Evolutionary conservation across 73 alveolate genomes (phyloP), one percentile per base, ranked within the genome.

Genomic region (Paraurostyla sp.): DNA sequence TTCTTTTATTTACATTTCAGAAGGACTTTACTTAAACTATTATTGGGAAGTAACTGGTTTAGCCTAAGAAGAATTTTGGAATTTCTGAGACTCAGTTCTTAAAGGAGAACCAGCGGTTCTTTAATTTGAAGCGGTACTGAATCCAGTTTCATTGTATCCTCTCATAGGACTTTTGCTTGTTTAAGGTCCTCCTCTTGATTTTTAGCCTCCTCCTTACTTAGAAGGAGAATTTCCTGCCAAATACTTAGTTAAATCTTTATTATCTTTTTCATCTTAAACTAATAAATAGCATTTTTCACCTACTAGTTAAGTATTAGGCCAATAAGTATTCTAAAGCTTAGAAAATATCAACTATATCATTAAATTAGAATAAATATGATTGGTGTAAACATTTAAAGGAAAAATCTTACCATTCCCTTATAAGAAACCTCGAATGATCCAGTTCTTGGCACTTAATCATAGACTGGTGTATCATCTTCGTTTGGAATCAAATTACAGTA

Each of bases 371-470:
- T 69, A 69, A 36, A 35, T 69, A 20, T 69, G 83, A 29, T 32
- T 11, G 59, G n/a, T 43, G 83, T 35, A 38, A 29, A 59, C n/a
- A n/a, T n/a, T n/a, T n/a, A n/a, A n/a, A n/a, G n/a, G n/a, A n/a
- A n/a, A n/a, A n/a, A n/a, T n/a, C 89, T 58, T 59, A 81, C 91
- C 83, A 38, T 56, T 27, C 94, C 94, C 48, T 88, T 56, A 76
- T 88, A 80, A 40, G 91, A 80, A 0, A 88, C 91, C 32, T 88
- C 94, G 43, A 88, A 88, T 0, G 94, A 73, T 0, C 94, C 94
- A 15, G 83, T 68, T 35, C 91, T 29, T 7, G 94, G 94, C 0
- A 57, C 71, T 82, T 83, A 76, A 22, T 88, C 88, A 48, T 42
- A 88, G 57, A 59, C 13, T 3, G 78, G 73, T 0, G 27, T 36